Base-by-base conservation (phyloP, 352 stramenopile species). In the Phytophthora hibernalis region DNA sequence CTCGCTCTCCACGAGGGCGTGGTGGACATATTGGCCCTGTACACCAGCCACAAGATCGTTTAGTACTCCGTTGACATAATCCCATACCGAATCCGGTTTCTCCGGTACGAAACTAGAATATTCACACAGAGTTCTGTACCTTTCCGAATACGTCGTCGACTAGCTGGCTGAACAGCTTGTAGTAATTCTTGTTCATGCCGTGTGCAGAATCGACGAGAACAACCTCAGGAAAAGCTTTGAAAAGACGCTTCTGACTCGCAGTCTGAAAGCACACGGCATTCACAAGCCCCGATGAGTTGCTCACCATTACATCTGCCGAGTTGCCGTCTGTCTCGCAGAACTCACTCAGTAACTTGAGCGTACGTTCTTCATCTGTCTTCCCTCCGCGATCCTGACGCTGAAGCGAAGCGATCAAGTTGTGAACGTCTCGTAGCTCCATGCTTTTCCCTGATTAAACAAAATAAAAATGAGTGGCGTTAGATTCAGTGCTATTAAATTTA, bases 91-190 rank as follows among this genome's bases (percentile, higher is more conserved):
- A n/a, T n/a, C n/a, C n/a, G n/a, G n/a, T n/a, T n/a, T n/a, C n/a
- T n/a, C n/a, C n/a, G n/a, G n/a, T n/a, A n/a, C n/a, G n/a, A n/a
- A n/a, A n/a, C n/a, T n/a, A n/a, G n/a, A n/a, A n/a, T n/a, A n/a
- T n/a, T n/a, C n/a, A n/a, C n/a, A n/a, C n/a, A n/a, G n/a, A n/a
- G n/a, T n/a, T n/a, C n/a, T n/a, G n/a, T n/a, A n/a, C n/a, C n/a
- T n/a, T n/a, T n/a, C n/a, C n/a, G n/a, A n/a, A n/a, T n/a, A n/a
- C n/a, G 13, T 61, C 63, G 16, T 62, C 18, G 1, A 65, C 63
- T 0, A 58, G 43, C 35, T 59, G 53, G 15, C 55, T 58, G n/a
- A 71, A 66, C 8, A 66, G 28, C 55, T 71, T 71, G 55, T 66
- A 66, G 7, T 52, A 49, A 26, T 65, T 61, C 33, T 37, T 56